Evolutionary conservation across 2,329 filamentous ascomycete genomes (phyloP), one percentile per base, ranked within the genome.

Genomic region (Cercospora zeina): DNA sequence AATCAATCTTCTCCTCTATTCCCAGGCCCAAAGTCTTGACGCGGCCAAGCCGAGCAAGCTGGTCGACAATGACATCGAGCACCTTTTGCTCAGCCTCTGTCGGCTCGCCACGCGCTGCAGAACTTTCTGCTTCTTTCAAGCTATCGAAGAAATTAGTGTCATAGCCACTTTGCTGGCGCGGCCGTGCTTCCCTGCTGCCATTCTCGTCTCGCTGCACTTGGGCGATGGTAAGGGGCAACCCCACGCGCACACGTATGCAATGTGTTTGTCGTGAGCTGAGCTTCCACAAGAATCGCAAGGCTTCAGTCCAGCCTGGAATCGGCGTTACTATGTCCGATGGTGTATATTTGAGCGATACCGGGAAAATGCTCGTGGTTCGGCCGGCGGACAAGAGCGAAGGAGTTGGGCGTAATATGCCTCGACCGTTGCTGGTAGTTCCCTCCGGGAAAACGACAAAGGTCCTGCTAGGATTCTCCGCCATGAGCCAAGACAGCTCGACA

Each of bases 361-460:
- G 93, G 78, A 96, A 97, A 68, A 99, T 91, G 72, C 88, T 89
- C 8, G 87, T 87, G 58, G 83, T 81, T 5, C 85, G 75, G 0
- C 88, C 85, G 0, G 85, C 85, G 14, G 86, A 83, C 2, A 95
- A 80, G 1, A 99, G 81, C 55, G 87, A 88, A 0, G 89, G 91
- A 64, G 89, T 91, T 59, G 96, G 85, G 1, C 91, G 90, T 11
- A 99, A 78, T 65, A 97, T 93, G 4, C 89, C 95, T 68, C 90
- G 88, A 65, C 93, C 93, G 73, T 99, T 99, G 49, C 91, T 96
- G 0, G 95, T 96, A 4, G 89, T 95, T 77, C 89, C 93, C 78
- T 99, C 95, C 11, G 95, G 93, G 75, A 97, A 97, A 1, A 96
- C 86, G 65, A 88, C 91, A 65, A 97, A 85, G 62, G 91, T 85